These are phyloP conservation scores for Fraxinus baroniana DNA, from an alignment of 305 asterid genomes.

Conservation along the genomic window DNA sequence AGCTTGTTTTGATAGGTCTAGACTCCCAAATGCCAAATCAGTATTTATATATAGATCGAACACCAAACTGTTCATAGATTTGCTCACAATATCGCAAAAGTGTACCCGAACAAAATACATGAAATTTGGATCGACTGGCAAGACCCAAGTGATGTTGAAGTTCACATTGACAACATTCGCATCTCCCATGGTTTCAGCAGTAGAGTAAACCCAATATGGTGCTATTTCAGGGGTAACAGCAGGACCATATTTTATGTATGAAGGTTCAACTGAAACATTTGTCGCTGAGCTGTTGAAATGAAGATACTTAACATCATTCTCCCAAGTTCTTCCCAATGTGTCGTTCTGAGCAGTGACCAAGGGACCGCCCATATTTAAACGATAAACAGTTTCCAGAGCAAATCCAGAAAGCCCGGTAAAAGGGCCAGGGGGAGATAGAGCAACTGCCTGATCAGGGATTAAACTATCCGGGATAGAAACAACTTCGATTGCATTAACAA, in stretches of 20 bases:
- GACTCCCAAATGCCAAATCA: constrained; percentile 54
- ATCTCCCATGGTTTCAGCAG: constrained; percentile 94
- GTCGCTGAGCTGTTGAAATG: constrained; percentile 86
- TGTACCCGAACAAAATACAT: constrained; percentile 73
- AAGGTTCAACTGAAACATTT: constrained; percentile 59
- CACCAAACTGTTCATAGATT: constrained; percentile 59
- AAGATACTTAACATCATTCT: constrained; percentile 82
- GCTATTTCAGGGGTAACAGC: constrained; percentile 69
- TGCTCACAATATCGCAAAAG: constrained; percentile 94
- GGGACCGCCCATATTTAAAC: constrained; percentile 97
- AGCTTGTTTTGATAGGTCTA: constrained; percentile 65
- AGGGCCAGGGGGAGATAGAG: constrained; percentile 49
- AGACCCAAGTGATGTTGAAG: constrained; percentile 97
- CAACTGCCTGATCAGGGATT: constrained; percentile 65
- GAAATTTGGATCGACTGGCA: constrained; percentile 77
- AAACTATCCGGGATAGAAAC: constrained; percentile 74
- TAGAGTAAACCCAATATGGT: constrained; percentile 83
- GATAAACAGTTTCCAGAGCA: constrained; percentile 80
- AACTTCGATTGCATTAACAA: constrained; percentile 91
- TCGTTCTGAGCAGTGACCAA: constrained; percentile 84
- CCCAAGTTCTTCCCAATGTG: constrained; percentile 91
- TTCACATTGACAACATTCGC: constrained; percentile 69
- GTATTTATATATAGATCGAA: constrained; percentile 72
- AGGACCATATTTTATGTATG: constrained; percentile 48
- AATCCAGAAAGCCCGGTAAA: constrained; percentile 57